Evolutionary conservation across 768 basidiomycete species (phyloP), one percentile per base, ranked within the genome.

Genomic region (Hygrocybe coccinea): DNA sequence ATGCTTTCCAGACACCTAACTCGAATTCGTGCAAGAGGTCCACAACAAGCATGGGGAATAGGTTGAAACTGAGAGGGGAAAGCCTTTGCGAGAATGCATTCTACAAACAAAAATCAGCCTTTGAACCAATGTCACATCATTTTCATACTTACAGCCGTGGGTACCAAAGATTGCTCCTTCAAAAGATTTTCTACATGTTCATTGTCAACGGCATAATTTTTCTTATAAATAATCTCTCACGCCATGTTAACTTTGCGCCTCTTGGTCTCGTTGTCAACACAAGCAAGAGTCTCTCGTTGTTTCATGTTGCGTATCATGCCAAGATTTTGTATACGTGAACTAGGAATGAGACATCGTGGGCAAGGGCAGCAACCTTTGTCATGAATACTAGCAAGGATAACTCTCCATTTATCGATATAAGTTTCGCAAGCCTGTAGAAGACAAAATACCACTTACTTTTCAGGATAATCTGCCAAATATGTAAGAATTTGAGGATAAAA

Each of bases 391-490:
- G 69, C 68, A n/a, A 73, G 58, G 0, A 72, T 59, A 12, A 68
- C 65, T 54, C 69, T 69, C n/a, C 24, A 8, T 15, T 21, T 5
- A n/a, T 39, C 49, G 2, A 41, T 37, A 19, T 24, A 22, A 41
- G 52, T 22, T 11, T 33, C 14, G 9, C 34, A 35, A 5, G 10
- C 6, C 21, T 12, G 37, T 15, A 33, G 10, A 34, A 47, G 25
- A 29, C 19, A 37, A 12, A 34, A 48, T 25, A 21, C 36, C 12
- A 56, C 68, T 54, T 54, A 77, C 74, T 74, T 74, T 52, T 76
- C 76, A 9, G 71, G 74, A 58, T 76, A 76, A 60, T 74, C 74
- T 12, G 72, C 72, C 0, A 71, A 69, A 52, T 72, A 73, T 2
- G 69, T 70, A 43, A 71, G 68, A 8, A 76, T 45, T 2, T 69